Base-by-base conservation (phyloP, 768 basidiomycete genomes). In the Dendrothele bispora region DNA sequence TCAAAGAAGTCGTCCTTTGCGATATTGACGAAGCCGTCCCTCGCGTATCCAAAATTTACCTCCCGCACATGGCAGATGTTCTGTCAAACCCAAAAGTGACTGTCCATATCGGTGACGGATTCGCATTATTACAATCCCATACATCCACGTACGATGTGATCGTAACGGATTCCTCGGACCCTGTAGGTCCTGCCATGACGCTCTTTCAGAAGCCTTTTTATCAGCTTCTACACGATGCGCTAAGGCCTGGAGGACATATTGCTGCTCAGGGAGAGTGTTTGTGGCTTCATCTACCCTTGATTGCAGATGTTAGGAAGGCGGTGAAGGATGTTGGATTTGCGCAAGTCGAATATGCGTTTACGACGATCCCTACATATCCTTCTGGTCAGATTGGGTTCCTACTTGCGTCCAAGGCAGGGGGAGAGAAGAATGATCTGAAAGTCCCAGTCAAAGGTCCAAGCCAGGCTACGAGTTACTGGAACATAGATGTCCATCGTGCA, bases 1-100 rank as follows among this genome's bases (percentile, higher is more conserved):
- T 98, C 46, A 82, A 97, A 66, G 68, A 91, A 57, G 94, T 98
- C 55, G 91, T 94, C 15, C 82, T 98, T 7, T 95, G 91, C 70
- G 95, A 98, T 67, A 98, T 98, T 59, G 95, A 98, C 63, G 95
- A 98, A 79, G 94, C 94, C 18, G 95, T 98, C 57, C 80, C 95
- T 52, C 87, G 93, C 39, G 94, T 98, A 24, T 95, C 95, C 52
- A 98, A 95, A 74, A 73, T 71, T 51, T 98, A 77, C 71, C 87
- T 98, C 21, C 93, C 94, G 1, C 89, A 95, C 68, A 98, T 98
- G 95, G 86, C 95, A 21, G 60, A 73, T 2, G 81, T 95, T 30
- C 82, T 95, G 52, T 68, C 77, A 32, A 85, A 89, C 53, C 82
- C 89, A 14, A 84, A 84, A 41, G 95, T 98, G 46, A 82, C 73